Base-by-base conservation (phyloP, 1,139 yeast species). In the Pichia sp. region DNA sequence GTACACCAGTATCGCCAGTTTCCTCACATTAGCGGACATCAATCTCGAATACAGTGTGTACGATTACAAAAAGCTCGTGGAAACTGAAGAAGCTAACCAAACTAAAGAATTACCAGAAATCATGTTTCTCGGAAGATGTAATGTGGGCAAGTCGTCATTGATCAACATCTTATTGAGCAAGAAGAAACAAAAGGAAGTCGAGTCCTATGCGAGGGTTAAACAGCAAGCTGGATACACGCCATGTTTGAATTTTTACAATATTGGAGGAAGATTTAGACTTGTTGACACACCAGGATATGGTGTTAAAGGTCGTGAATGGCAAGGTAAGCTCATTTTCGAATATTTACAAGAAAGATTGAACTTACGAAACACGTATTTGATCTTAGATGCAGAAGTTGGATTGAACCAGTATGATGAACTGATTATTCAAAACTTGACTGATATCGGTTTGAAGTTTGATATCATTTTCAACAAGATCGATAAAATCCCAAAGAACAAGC, bases 231-330 rank as follows among this genome's bases (percentile, higher is more conserved):
- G 95, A 1, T 86, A 70, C 59, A 89, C 97, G 2, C 81, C 83
- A 57, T 82, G 93, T 4, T 67, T 89, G 59, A 86, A 85, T 58
- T 82, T 88, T 54, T 89, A 75, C 66, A 84, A 81, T 48, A 67
- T 88, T 18, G 85, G 85, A 1, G 76, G 79, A 41, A 71, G 75
- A 51, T 70, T 89, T 40, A 69, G 89, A 49, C 59, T 89, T 8
- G 76, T 89, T 2, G 97, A 89, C 61, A 79, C 89, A 34, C 96
- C 97, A 0, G 97, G 97, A 0, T 89, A 89, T 61, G 97, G 97
- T 3, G 71, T 66, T 21, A 77, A 71, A 56, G 90, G 83, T 3
- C 73, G 73, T 21, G 62, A 59, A n/a, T 67, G 71, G 52, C 96
- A 89, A 60, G 96, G 96, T 1, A 67, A 76, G 44, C 72, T 83